Base-by-base conservation (phyloP, 352 stramenopile genomes). In the Stramenopiles sp. region DNA sequence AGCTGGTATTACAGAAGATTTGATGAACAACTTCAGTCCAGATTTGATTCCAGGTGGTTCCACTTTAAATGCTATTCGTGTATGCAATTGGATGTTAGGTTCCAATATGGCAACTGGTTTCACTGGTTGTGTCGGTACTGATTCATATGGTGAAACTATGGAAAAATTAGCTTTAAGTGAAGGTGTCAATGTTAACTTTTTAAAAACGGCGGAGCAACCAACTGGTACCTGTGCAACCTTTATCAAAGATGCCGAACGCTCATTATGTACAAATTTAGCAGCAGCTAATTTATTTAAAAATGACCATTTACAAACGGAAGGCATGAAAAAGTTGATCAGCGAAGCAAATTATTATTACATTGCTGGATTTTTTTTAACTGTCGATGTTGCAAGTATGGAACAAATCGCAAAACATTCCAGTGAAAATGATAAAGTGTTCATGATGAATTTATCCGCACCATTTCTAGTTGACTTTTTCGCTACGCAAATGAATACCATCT, bases 71-170 rank as follows among this genome's bases (percentile, higher is more conserved):
- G 94, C 88, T 79, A 98, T 99, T 84, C 93, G 96, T 78, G 93
- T 99, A n/a, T 95, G 95, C 0, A 94, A 99, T 86, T 99, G 96
- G 96, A 99, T 99, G 94, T 86, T 97, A 78, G 83, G 90, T 84
- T 92, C 92, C 85, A 80, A 82, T 76, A 82, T 80, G 63, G 88
- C 88, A 63, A 97, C 91, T 81, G 93, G 92, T 33, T 99, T 97
- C 87, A 95, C 98, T 81, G 96, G 96, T 81, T 94, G 88, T 83
- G 90, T 99, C 80, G 96, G 96, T 79, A 92, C 94, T 81, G 96
- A 99, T 86, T 88, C 88, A 20, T 97, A 96, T 82, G 95, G 88
- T 29, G 86, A 90, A 43, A 90, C 93, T 80, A 87, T 99, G 32
- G 86, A 92, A 78, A 88, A 97, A 78, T 98, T 94, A 87, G 94